Base-by-base conservation (phyloP, 192 early-diverging fungal species). In the Coemansia guatemalensis region DNA sequence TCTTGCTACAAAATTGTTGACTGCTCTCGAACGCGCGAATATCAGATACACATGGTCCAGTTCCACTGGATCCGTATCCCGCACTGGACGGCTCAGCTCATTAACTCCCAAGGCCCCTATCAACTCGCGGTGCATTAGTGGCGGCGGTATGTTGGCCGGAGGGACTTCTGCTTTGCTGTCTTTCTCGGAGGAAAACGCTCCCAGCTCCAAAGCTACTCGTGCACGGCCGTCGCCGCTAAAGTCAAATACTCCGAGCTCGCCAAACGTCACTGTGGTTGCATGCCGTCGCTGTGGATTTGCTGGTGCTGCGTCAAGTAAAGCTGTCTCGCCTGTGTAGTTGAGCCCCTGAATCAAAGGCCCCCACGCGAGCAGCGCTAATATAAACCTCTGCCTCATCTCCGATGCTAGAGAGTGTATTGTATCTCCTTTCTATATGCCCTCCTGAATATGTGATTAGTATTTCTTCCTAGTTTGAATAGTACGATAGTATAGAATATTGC, bases 1-100 rank as follows among this genome's bases (percentile, higher is more conserved):
- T 1, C 69, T 56, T 0, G 75, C 75, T n/a, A 78, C 75, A 62
- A 78, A 78, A 33, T 78, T 78, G 41, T 78, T 78, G 39, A 78
- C 75, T 0, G 69, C 69, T 0, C 75, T 69, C 0, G 75, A 64
- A 35, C 62, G 62, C 8, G 75, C 75, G 25, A 78, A 78, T 60
- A 78, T 72, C 69, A 78, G 26, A 23, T 78, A 78, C 14, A 78
- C 75, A 52, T 78, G 69, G 54, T 78, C 75, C 57, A 78, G 62
- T 59, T 72, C 75, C 0, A 78, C 29, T 2, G 65, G 54, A 14
- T 71, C 65, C 6, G 69, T 65, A 33, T 68, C 65, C 0, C 75
- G 65, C 18, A 67, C 65, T 4, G 69, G 75, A 12, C 69, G 51
- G 8, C 30, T 62, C 3, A 50, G 20, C 53, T 56, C 59, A 41